These are phyloP conservation scores for Cronartium ribicola DNA, from an alignment of 1,284 basidiomycete species.

Conservation along the genomic window DNA sequence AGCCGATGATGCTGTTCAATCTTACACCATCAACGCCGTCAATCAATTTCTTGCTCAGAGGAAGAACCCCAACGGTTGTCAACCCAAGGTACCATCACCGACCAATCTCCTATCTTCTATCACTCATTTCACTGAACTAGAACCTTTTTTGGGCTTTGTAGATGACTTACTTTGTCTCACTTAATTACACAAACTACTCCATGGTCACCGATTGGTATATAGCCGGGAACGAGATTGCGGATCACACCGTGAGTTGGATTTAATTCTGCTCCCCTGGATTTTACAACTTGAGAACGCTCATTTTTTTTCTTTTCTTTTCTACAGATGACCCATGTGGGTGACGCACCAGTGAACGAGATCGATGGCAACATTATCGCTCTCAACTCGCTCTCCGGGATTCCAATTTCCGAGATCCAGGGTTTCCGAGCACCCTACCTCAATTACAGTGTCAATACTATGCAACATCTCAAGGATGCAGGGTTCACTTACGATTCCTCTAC, in stretches of 20 bases:
- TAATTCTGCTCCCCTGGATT: neutral
- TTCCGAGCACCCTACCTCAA: conserved; percentile 76
- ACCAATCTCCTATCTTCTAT: too few relatives aligned
- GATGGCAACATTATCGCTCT: conserved; percentile 74
- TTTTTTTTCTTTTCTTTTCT: conserved; percentile 23
- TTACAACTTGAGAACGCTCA: neutral
- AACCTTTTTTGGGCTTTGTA: neutral
- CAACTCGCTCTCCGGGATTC: conserved; percentile 73
- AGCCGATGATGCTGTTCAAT: conserved; percentile 46
- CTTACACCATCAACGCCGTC: conserved; percentile 52
- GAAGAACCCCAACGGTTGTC: conserved; percentile 76
- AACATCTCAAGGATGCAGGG: conserved; percentile 58
- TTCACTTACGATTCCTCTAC: conserved; percentile 72
- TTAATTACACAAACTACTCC: conserved; percentile 72
- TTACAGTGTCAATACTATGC: conserved; percentile 57
- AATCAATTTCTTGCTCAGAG: conserved; percentile 68
- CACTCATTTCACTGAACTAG: too few relatives aligned
- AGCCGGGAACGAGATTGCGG: conserved; percentile 78
- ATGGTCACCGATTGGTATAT: conserved; percentile 76
- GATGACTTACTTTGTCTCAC: conserved; percentile 70
- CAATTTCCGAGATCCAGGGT: conserved; percentile 63
- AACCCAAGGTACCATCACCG: conserved; percentile 55
- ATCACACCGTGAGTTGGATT: conserved; percentile 63
- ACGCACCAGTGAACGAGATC: conserved; percentile 59
- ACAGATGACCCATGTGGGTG: conserved; percentile 73